Base-by-base conservation (phyloP, 2,329 filamentous ascomycete genomes). In the Penicillium sp. region DNA sequence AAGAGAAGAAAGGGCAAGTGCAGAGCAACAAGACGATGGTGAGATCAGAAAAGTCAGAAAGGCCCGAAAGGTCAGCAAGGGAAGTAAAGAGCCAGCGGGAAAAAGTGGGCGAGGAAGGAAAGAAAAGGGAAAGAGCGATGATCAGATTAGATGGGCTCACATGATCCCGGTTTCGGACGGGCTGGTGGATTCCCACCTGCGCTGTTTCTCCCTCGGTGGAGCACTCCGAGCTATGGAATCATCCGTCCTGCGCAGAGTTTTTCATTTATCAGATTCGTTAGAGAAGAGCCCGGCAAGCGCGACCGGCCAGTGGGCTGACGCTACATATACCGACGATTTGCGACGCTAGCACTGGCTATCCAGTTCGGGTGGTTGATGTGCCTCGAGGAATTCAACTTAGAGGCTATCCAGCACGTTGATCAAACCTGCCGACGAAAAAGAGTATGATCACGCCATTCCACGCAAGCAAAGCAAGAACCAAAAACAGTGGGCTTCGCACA, bases 101-200 rank as follows among this genome's bases (percentile, higher is more conserved):
- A 21, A 44, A 41, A 45, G 35, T 39, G 45, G 36, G 45, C 43
- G 40, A 42, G 28, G 32, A 38, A 38, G 20, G 31, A 39, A 43
- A 47, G 45, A 53, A 49, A 53, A 43, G 45, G 45, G 52, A 49
- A 53, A 51, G 47, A 41, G 31, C 37, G 51, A 54, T 51, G 52
- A 55, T 55, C 52, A 55, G 52, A 55, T 55, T 53, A 55, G 52
- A 55, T 54, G 46, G 28, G 46, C 50, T 53, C 51, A 54, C 51
- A 54, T 53, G 50, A 54, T 50, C 34, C 52, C 52, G 52, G 49
- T 54, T 49, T 55, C 52, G 52, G 52, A 53, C 39, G 32, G 25
- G 30, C 30, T 9, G 31, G 21, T 52, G 44, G 46, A 42, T 23
- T 40, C 14, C 27, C 4, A 7, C 28, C 34, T 31, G n/a, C n/a